phyloP scores from a whole-genome alignment of 495 filamentous ascomycete genomes.

The Glonium stellatum region DNA sequence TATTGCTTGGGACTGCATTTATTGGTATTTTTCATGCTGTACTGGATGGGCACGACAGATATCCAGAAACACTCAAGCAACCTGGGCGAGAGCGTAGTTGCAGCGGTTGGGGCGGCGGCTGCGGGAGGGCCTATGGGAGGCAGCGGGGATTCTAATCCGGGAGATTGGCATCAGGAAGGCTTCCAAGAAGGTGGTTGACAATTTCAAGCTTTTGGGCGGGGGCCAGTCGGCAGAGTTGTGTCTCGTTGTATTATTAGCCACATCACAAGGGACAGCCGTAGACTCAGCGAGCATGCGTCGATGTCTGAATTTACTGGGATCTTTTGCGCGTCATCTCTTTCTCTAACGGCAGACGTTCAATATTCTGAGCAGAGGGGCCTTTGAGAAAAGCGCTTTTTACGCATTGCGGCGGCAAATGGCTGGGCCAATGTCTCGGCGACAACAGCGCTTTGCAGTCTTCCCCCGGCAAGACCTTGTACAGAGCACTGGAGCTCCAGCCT shows the following conservation, averaged over 20 bases:
- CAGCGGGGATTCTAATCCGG: conserved; percentile 40
- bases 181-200: conserved; percentile 35
- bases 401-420: not conserved
- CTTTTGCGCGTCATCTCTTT: not conserved
- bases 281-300: not conserved
- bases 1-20: conserved; percentile 89
- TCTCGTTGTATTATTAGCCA: conserved; percentile 8
- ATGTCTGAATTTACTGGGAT: conserved; percentile 4
- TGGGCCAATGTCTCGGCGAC: conserved; percentile 4
- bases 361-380: not conserved
- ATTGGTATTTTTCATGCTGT: conserved; percentile 77
- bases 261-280: not conserved
- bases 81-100: conserved; percentile 43
- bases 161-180: conserved; percentile 58
- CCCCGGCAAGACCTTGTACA: too few species aligned
- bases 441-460: not conserved
- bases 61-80: conserved; percentile 40
- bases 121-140: conserved; percentile 5
- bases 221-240: not conserved
- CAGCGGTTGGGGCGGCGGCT: conserved; percentile 32
- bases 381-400: not conserved
- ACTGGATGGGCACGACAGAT: conserved; percentile 60
- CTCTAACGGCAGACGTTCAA: not conserved
- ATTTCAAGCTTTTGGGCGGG: conserved; percentile 1
- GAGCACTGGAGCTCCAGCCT: too few species aligned